Base-by-base conservation (phyloP, 768 basidiomycete genomes). In the Hygrophorus russula region DNA sequence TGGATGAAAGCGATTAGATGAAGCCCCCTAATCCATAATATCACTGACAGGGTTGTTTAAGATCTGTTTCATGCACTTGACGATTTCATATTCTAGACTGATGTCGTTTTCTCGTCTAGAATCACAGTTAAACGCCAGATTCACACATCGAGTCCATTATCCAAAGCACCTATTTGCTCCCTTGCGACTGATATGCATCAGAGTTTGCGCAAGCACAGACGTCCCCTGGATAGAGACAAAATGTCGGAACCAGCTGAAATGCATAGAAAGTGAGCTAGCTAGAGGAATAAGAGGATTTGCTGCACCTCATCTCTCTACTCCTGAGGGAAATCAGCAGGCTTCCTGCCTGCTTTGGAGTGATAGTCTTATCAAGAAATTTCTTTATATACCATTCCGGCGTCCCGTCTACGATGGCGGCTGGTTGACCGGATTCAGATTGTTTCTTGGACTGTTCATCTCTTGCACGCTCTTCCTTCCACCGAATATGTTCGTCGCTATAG, bases 351-450 rank as follows among this genome's bases (percentile, higher is more conserved):
- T 88, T 86, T 33, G 78, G 63, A 1, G 82, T 91, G 39, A 96
- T 79, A 1, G 84, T 84, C 46, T 78, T 78, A 55, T 93, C 85
- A 56, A 97, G 68, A 57, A 96, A 89, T 61, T 82, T 89, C 60
- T 81, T 77, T 50, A 98, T 78, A 57, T 91, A 97, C 84, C 85
- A 96, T 58, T 96, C 86, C 1, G 93, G 91, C 7, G 84, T 78
- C 48, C 83, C 81, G 43, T 78, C 75, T 15, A 74, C 61, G 15
- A 76, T 70, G 15, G 70, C 59, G 5, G 64, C 61, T 5, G 75
- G 51, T 43, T 76, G 74, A 5, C 80, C 78, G 2, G 68, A 56
- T 49, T 83, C 82, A 5, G 64, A 65, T 53, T 78, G 78, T 55
- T 67, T 78, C 56, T 66, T 74, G 15, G 69, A 61, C 52, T 79